These are phyloP conservation scores for Fusarium tuaranense DNA, from an alignment of 2,329 filamentous ascomycete species.

Conservation along the genomic window DNA sequence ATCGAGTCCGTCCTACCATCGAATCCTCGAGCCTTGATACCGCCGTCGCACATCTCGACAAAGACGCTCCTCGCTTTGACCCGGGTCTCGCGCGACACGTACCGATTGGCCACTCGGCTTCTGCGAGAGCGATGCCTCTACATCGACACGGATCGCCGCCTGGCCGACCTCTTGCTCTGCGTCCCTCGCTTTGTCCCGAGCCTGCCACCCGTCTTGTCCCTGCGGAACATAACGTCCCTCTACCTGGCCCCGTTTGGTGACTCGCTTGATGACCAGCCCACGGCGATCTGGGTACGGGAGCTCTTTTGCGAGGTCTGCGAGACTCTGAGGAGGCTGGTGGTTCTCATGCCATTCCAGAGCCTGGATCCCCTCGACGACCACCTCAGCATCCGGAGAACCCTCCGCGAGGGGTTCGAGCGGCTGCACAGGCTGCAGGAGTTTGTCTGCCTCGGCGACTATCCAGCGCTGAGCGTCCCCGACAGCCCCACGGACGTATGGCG, in stretches of 20 bases:
- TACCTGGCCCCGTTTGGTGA: slow-evolving; percentile 55
- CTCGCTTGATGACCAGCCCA: slow-evolving; percentile 54
- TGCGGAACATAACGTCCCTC: slow-evolving; percentile 53
- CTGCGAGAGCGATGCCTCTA: slow-evolving; percentile 60
- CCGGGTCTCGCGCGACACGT: slow-evolving; percentile 56
- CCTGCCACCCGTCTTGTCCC: slow-evolving; percentile 44
- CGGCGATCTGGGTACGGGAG: slow-evolving; percentile 54
- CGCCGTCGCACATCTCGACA: slow-evolving; percentile 54
- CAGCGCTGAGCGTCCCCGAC: slow-evolving; percentile 52
- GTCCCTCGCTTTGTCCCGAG: slow-evolving; percentile 48
- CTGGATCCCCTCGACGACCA: slow-evolving; percentile 57
- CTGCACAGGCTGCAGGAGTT: slow-evolving; percentile 61
- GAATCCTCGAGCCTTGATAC: slow-evolving; percentile 48
- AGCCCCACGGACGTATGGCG: slow-evolving; percentile 56
- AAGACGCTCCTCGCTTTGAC: slow-evolving; percentile 59
- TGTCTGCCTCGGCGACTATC: slow-evolving; percentile 59
- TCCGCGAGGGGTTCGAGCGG: slow-evolving; percentile 59
- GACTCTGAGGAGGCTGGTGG: slow-evolving; percentile 58
- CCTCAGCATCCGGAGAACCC: slow-evolving; percentile 52
- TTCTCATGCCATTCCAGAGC: slow-evolving; percentile 61
- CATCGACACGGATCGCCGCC: slow-evolving; percentile 54
- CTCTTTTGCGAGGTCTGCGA: slow-evolving; percentile 55
- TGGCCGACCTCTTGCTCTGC: slow-evolving; percentile 50
- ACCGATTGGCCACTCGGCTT: slow-evolving; percentile 53
- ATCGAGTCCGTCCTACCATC: slow-evolving; percentile 51